A percentile compares a stretch with the other conserved stretches of the same genome.
These are phyloP conservation scores for Daldinia decipiens DNA, from an alignment of 495 filamentous ascomycete genomes.

Conservation along the genomic window DNA sequence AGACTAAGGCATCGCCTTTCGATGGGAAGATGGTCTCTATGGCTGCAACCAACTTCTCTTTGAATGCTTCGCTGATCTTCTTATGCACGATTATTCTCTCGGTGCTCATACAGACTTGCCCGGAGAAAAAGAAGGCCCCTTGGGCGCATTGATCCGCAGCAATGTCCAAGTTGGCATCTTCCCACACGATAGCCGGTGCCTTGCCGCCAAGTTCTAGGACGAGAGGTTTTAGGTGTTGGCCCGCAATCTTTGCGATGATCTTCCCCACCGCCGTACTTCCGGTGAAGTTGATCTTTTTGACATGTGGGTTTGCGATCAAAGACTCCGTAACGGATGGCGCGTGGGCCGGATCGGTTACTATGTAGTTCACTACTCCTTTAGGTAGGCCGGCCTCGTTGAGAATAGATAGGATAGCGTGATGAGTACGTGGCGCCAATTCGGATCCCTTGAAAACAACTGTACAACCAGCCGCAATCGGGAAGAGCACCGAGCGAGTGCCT, in stretches of 20 bases:
- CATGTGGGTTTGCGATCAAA: constrained; percentile 64
- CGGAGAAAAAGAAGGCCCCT: constrained; percentile 68
- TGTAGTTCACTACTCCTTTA: constrained; percentile 66
- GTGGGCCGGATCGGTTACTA: constrained; percentile 62
- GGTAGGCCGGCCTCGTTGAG: constrained; percentile 79
- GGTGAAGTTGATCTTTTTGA: constrained; percentile 77
- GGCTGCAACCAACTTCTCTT: constrained; percentile 65
- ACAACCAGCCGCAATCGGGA: constrained; percentile 84
- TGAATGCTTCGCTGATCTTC: constrained; percentile 72
- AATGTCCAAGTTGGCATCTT: constrained; percentile 70
- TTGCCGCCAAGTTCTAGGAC: constrained; percentile 77
- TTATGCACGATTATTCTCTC: constrained; percentile 88
- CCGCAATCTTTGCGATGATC: constrained; percentile 67
- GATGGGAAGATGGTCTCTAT: constrained; percentile 62
- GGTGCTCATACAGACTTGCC: constrained; percentile 91
- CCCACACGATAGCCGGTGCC: constrained; percentile 69
- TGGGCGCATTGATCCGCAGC: constrained; percentile 64
- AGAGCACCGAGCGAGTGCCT: constrained; percentile 71
- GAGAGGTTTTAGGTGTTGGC: constrained; percentile 73
- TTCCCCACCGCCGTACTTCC: constrained; percentile 68
- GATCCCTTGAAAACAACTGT: constrained; percentile 80
- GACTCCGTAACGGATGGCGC: constrained; percentile 64
- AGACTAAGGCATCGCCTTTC: constrained; percentile 62
- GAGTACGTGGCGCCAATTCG: constrained; percentile 78
- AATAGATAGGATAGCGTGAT: constrained; percentile 75